These are phyloP conservation scores for Arachis hypogaea DNA, from an alignment of 306 rosid genomes.

Conservation along the genomic window DNA sequence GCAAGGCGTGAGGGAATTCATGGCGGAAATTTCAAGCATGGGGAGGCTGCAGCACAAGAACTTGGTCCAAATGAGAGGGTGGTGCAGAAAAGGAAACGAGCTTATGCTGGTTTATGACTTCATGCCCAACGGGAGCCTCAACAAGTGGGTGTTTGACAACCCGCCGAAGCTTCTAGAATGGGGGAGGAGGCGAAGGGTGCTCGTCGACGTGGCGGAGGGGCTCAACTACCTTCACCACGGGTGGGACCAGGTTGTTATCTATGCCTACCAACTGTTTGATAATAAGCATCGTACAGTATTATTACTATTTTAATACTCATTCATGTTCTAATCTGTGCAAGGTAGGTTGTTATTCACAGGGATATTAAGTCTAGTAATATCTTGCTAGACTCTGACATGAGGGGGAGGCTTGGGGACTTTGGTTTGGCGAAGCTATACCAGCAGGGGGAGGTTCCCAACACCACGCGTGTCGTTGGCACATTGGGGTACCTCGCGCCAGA, in stretches of 20 bases:
- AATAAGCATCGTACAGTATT: too few relatives aligned
- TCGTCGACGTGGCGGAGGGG: slow-evolving; percentile 87
- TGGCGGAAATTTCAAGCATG: slow-evolving; percentile 95
- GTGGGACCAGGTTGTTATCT: slow-evolving; percentile 72
- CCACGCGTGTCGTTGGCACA: slow-evolving; percentile 89
- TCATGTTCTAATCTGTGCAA: too few relatives aligned
- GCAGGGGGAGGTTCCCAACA: slow-evolving; percentile 83
- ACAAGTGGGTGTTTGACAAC: slow-evolving; percentile 69
- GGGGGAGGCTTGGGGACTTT: slow-evolving; percentile 84
- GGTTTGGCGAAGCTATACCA: slow-evolving; percentile 88
- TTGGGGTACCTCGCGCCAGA: slow-evolving; percentile 91
- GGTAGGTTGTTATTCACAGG: slow-evolving; percentile 73
- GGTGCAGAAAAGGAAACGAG: slow-evolving; percentile 78
- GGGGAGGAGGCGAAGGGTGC: slow-evolving; percentile 63
- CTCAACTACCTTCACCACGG: slow-evolving; percentile 85
- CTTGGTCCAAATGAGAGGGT: slow-evolving; percentile 85
- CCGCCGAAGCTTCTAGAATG: slow-evolving; percentile 57
- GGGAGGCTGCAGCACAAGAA: slow-evolving; percentile 92
- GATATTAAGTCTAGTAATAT: slow-evolving; percentile 86
- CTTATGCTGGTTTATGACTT: slow-evolving; percentile 85
- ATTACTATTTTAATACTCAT: too few relatives aligned
- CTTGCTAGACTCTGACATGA: slow-evolving; percentile 71
- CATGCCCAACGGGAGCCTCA: slow-evolving; percentile 91
- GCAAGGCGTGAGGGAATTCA: slow-evolving; percentile 87
- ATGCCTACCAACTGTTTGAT: too few relatives aligned